Percentiles rank a stretch among this genome's conserved stretches.
Conservation (phyloP, 768 basidiomycete species). For the Phylloporus sp. region DNA sequence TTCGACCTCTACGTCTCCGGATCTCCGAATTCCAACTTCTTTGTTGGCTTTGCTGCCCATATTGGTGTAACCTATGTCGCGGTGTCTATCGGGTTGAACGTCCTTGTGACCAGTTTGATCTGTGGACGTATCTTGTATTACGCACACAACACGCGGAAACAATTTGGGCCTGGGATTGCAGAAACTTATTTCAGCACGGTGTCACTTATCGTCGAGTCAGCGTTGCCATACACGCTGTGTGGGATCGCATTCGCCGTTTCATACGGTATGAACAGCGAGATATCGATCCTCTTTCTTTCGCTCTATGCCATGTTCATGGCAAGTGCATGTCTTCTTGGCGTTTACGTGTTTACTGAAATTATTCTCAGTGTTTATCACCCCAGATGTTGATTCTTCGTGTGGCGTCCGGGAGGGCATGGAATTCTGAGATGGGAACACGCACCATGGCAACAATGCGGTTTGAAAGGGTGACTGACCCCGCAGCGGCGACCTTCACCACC, state of each 20-base stretch:
- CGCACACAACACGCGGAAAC: background rate
- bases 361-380: conserved; percentile 9
- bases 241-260: conserved; percentile 12
- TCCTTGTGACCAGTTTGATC: conserved; percentile 7
- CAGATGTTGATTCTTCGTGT: conserved; percentile 17
- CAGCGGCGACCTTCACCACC: too few species aligned
- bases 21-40: conserved; percentile 5
- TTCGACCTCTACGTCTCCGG: conserved; percentile 5
- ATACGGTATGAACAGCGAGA: conserved; percentile 4
- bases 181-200: conserved; percentile 6
- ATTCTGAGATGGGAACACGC: background rate
- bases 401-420: conserved; percentile 9
- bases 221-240: conserved; percentile 12
- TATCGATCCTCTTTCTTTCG: conserved; percentile 11
- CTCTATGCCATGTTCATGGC: conserved; percentile 15
- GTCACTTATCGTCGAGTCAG: conserved; percentile 12
- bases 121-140: conserved; percentile 13
- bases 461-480: background rate
- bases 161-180: background rate
- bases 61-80: conserved; percentile 11
- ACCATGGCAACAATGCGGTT: background rate
- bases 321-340: background rate
- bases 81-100: conserved; percentile 10
- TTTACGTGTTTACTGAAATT: background rate
- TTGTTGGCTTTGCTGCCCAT: conserved; percentile 6